Base-by-base conservation (phyloP, 345 rosid species). In the Gossypium arboreum region DNA sequence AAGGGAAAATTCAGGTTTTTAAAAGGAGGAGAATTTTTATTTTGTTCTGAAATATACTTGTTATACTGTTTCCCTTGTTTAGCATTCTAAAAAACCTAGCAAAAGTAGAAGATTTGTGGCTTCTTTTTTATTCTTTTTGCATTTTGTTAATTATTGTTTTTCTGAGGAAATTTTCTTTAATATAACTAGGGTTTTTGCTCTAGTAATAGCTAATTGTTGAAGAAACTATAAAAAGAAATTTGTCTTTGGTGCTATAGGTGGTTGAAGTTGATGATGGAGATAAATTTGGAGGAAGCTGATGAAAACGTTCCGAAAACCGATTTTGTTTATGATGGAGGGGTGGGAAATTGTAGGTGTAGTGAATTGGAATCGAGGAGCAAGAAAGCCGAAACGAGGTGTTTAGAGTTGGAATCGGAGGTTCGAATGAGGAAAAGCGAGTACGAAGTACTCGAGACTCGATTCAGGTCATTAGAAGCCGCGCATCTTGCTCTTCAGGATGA, bases 331-430 rank as follows among this genome's bases (percentile, higher is more conserved):
- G 56, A 12, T 41, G 60, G 62, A 29, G 79, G 67, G 24, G 9
- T 34, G 29, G 69, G 41, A 45, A 62, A 29, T 13, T 66, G 81
- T 61, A 25, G 59, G 12, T 84, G 58, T 60, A 39, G 62, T 79
- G 84, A 68, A 52, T 50, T 77, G 72, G 76, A 81, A 76, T 83
- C 76, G 77, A 74, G 67, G 76, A 73, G 73, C 48, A 55, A 47
- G 80, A 85, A 80, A 63, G 77, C 79, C 22, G 86, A 85, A 79
- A 81, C 76, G 59, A 85, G 76, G 71, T 84, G 78, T 59, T 18
- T 22, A 27, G 86, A 80, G 29, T 72, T 92, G 75, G 88, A 86
- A 77, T 48, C 71, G 55, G 88, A 87, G 83, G 71, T 83, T 58
- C 62, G 18, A 64, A 85, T 76, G 52, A 70, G 47, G 57, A 79